phyloP scores from a whole-genome alignment of 768 basidiomycete genomes.

The Boletales sp. region DNA sequence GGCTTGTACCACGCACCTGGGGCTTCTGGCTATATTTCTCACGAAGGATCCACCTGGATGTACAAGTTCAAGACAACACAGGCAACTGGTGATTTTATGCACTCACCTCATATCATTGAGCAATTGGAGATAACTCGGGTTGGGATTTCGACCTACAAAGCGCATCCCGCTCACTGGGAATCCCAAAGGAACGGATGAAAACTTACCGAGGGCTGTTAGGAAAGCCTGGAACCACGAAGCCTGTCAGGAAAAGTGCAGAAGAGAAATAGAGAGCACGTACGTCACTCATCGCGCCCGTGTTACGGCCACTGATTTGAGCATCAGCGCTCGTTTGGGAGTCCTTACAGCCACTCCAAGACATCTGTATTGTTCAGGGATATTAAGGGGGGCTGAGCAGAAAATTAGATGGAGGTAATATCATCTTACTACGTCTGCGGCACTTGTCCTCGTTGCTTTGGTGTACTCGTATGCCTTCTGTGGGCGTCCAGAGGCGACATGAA shows the following conservation, averaged over 20 bases:
- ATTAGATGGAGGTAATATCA: neutral
- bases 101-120: constrained; percentile 42
- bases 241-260: neutral
- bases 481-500: constrained; percentile 70
- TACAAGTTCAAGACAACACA: neutral
- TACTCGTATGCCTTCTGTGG: constrained; percentile 60
- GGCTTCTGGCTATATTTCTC: constrained; percentile 56
- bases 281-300: constrained; percentile 78
- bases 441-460: constrained; percentile 62
- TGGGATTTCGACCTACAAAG: constrained; percentile 38
- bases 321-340: constrained; percentile 84
- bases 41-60: constrained; percentile 36
- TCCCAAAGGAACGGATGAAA: neutral
- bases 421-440: constrained; percentile 82
- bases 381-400: neutral
- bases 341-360: constrained; percentile 84
- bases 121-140: constrained; percentile 52
- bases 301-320: constrained; percentile 59
- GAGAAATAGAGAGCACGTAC: constrained; percentile 36
- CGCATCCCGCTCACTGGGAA: neutral
- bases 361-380: constrained; percentile 35
- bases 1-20: constrained; percentile 30
- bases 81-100: neutral
- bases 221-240: constrained; percentile 42
- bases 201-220: constrained; percentile 50